These are phyloP conservation scores for Pyrus hybrid DNA, from an alignment of 331 rosid species.

Conservation along the genomic window DNA sequence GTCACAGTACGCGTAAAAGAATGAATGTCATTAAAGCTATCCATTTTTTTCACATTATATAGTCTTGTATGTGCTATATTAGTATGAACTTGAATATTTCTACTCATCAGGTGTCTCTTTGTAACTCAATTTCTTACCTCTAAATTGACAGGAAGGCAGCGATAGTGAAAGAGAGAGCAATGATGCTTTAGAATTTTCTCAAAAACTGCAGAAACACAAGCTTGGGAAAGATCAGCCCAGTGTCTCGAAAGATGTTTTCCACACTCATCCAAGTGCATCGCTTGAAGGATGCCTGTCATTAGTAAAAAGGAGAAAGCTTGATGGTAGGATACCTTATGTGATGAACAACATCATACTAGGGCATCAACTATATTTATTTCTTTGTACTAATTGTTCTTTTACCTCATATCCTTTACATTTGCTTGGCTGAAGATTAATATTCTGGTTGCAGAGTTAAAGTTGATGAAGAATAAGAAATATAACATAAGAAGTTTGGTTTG, in stretches of 20 bases:
- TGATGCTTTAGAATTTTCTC: constrained; percentile 39
- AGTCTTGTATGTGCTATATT: neutral
- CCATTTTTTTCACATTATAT: neutral
- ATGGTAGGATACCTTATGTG: constrained; percentile 42
- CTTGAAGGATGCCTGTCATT: constrained; percentile 57
- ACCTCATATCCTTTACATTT: neutral
- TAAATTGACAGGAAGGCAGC: constrained; percentile 53
- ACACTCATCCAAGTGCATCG: constrained; percentile 37
- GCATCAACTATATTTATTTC: neutral
- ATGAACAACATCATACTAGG: neutral
- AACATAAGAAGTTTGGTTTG: neutral
- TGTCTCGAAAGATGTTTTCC: constrained; percentile 35
- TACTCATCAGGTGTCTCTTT: neutral
- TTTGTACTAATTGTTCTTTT: neutral
- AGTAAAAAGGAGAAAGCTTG: constrained; percentile 47
- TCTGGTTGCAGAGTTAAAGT: neutral
- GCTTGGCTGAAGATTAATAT: neutral
- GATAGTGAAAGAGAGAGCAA: constrained; percentile 66
- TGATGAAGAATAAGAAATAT: neutral
- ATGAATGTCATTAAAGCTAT: neutral
- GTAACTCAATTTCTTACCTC: constrained; percentile 2
- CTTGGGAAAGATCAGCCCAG: constrained; percentile 37
- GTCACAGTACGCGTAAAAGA: neutral
- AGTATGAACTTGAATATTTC: neutral
- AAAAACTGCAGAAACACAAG: constrained; percentile 39